Conservation (phyloP, 805 yeast species). For the Nadsonia fulvescens region DNA sequence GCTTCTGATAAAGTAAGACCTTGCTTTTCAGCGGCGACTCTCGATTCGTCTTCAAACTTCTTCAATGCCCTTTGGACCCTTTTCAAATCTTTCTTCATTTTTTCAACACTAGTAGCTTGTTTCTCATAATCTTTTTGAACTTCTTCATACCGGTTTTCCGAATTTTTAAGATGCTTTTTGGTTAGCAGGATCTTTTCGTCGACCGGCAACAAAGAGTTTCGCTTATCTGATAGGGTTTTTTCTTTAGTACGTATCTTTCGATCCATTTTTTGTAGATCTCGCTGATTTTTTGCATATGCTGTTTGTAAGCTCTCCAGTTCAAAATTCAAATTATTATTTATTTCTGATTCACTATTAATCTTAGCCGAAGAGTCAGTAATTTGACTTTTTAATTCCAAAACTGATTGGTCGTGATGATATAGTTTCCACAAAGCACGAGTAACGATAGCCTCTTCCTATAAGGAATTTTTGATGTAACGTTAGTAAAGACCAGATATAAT, state of each 20-base stretch:
- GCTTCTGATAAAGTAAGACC: constrained; percentile 28
- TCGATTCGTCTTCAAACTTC: constrained; percentile 22
- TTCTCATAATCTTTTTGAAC: constrained; percentile 33
- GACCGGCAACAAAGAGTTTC: constrained; percentile 41
- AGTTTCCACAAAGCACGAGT: constrained; percentile 43
- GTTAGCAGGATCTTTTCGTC: constrained; percentile 36
- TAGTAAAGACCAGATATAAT: too few relatives aligned
- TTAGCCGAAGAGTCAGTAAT: too few relatives aligned
- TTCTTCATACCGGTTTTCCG: constrained; percentile 30
- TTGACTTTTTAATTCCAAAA: too few relatives aligned
- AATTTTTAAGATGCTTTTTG: constrained; percentile 23
- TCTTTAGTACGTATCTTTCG: constrained; percentile 22
- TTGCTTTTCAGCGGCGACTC: constrained; percentile 16
- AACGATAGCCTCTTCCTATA: constrained; percentile 21
- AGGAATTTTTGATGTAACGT: too few relatives aligned
- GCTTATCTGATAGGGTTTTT: constrained; percentile 24
- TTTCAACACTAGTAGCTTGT: constrained; percentile 27
- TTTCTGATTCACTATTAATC: too few relatives aligned
- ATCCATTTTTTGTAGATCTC: constrained; percentile 16
- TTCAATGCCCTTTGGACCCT: constrained; percentile 26
- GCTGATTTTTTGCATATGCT: too few relatives aligned
- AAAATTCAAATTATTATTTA: too few relatives aligned
- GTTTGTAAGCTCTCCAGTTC: too few relatives aligned
- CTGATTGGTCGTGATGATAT: constrained; percentile 38
- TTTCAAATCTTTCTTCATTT: constrained; percentile 29